phyloP scores from a whole-genome alignment of 352 stramenopile species.

The Pythium utonaiense region DNA sequence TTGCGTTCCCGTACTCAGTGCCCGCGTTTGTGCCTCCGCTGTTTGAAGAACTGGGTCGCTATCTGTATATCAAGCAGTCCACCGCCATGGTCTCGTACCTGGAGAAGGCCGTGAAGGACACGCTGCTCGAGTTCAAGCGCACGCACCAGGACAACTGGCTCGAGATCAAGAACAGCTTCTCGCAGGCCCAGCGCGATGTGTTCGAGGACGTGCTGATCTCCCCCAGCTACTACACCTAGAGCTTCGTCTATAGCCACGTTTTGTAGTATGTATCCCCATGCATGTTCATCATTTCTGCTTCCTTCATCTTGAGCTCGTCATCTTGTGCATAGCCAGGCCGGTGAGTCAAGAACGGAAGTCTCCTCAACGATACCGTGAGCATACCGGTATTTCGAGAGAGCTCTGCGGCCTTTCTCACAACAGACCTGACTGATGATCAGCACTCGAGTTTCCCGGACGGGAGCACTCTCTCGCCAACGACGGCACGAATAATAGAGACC shows the following conservation, averaged over 20 bases:
- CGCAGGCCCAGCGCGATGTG: conserved; percentile 55
- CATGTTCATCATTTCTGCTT: no score
- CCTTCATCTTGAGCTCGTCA: no score
- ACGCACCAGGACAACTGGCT: conserved; percentile 84
- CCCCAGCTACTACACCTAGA: conserved; percentile 65
- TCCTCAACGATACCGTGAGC: no score
- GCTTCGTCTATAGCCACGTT: neutral
- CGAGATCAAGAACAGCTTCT: conserved; percentile 65
- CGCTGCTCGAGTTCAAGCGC: conserved; percentile 79
- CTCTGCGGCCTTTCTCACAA: no score
- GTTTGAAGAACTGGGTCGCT: conserved; percentile 69
- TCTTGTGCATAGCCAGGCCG: neutral
- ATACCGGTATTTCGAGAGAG: no score
- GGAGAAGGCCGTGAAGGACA: conserved; percentile 73
- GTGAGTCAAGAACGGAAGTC: no score
- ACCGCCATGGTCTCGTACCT: conserved; percentile 62
- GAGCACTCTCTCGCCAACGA: no score
- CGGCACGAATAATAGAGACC: no score
- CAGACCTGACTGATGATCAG: no score
- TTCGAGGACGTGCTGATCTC: conserved; percentile 79
- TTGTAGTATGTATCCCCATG: no score
- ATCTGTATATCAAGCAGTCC: conserved; percentile 62
- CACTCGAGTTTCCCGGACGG: no score
- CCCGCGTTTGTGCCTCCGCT: conserved; percentile 61
- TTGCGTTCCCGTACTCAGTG: conserved; percentile 77